A percentile compares a stretch with the other conserved stretches of the same genome.
phyloP scores from a whole-genome alignment of 164 flowering plant species.

The Macadamia tetraphylla region DNA sequence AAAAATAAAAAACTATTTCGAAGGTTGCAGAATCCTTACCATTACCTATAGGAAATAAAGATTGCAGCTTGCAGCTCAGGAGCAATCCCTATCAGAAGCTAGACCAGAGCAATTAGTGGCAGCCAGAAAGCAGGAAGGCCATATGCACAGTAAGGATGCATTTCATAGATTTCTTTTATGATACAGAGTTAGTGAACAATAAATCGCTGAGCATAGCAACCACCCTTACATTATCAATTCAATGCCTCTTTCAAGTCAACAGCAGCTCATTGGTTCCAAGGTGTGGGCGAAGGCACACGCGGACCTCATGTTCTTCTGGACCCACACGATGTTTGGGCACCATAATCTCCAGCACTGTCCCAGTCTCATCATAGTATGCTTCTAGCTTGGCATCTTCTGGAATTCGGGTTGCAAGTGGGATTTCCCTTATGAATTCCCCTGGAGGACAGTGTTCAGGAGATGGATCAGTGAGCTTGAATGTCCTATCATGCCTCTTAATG shows the following conservation, averaged over 20 bases:
- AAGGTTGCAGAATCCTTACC: constrained; percentile 13
- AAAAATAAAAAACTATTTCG: neutral
- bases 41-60: neutral
- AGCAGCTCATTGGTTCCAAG: constrained; percentile 54
- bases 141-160: constrained; percentile 15
- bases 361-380: constrained; percentile 74
- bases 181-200: constrained; percentile 37
- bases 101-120: constrained; percentile 8
- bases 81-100: constrained; percentile 14
- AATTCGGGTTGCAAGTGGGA: constrained; percentile 69
- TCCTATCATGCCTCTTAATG: constrained; percentile 71
- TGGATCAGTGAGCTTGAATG: constrained; percentile 83
- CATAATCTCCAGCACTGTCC: constrained; percentile 77
- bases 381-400: constrained; percentile 88
- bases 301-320: constrained; percentile 91
- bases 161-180: constrained; percentile 26
- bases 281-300: constrained; percentile 78
- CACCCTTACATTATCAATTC: constrained; percentile 19
- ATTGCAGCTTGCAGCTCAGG: constrained; percentile 7
- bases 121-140: constrained; percentile 11
- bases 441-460: constrained; percentile 90
- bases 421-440: constrained; percentile 84
- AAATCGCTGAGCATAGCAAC: constrained; percentile 22
- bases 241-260: constrained; percentile 31
- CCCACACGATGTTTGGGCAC: constrained; percentile 87